Evolutionary conservation across 805 yeast species (phyloP), one percentile per base, ranked within the genome.

Genomic region (Henningerozyma blattae): DNA sequence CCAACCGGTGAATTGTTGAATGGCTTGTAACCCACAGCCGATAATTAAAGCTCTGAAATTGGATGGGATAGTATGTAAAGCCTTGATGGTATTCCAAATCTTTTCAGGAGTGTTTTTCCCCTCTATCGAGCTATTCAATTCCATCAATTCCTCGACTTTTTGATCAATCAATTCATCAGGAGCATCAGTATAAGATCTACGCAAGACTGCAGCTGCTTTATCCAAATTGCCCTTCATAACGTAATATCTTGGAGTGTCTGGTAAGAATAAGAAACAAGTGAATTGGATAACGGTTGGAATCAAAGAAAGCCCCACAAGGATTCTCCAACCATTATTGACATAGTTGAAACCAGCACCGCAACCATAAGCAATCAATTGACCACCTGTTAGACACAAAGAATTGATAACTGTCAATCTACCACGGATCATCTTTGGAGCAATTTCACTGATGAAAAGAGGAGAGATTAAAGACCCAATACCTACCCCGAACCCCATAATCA

Each of bases 1-100:
- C 73, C 89, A 89, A 44, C 97, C 97, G 14, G 94, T 81, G 48
- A 89, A 85, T 61, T 89, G 98, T 64, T 89, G 97, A 50, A 91
- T 80, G 38, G 94, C 95, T 61, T 91, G 97, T 44, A 89, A 62
- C 22, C 93, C 95, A 65, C 95, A 86, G 9, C 89, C 91, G 49
- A 89, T 75, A 22, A 87, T 64, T 40, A 91, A 68, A 5, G 95
- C 97, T 50, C 97, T 75, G 40, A 84, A 73, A 58, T 89, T 87
- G 1, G 93, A 77, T 27, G 84, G 83, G 26, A 68, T 70, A 1
- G 61, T 59, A 54, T 81, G 89, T 45, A 80, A 64, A 41, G 75
- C 67, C 42, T 68, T 71, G 42, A 79, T 61, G 9, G 80, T 74
- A 45, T 72, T 74, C 69, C 72, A 67, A 29, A 74, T 64, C 50